Conservation (phyloP, 148 eudicot species). For the Amaranthus cruentus region DNA sequence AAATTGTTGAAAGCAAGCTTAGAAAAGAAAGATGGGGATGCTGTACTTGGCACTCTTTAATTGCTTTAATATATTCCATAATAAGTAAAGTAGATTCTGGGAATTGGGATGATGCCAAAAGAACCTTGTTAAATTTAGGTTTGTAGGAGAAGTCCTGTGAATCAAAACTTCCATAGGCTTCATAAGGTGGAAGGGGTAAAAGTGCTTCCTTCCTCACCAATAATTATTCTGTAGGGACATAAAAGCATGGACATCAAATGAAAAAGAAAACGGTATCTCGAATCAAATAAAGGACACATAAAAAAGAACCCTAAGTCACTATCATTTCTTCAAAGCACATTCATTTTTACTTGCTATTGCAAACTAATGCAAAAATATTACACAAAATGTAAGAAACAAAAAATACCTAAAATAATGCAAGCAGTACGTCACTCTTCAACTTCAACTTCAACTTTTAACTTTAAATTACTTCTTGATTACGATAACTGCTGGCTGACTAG, state of each 20-base stretch:
- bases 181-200: constrained; percentile 16
- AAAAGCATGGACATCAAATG: constrained; percentile 36
- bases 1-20: too few relatives aligned
- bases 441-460: constrained; percentile 5
- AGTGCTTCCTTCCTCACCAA: constrained; percentile 41
- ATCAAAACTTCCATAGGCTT: constrained; percentile 37
- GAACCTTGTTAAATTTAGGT: constrained; percentile 28
- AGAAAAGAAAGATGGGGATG: neutral
- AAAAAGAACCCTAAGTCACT: constrained; percentile 32
- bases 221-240: constrained; percentile 64
- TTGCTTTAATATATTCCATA: constrained; percentile 53
- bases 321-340: constrained; percentile 34
- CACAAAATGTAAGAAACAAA: neutral
- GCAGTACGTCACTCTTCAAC: constrained; percentile 35
- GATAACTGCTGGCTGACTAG: neutral
- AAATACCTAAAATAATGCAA: constrained; percentile 34
- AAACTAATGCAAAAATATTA: constrained; percentile 15
- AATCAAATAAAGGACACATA: constrained; percentile 38
- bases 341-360: constrained; percentile 12
- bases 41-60: constrained; percentile 41
- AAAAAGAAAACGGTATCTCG: constrained; percentile 50
- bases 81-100: constrained; percentile 62
- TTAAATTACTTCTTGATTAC: constrained; percentile 1
- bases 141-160: constrained; percentile 42
- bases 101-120: constrained; percentile 47